Conservation (phyloP, 148 eudicot species). For the Silene conica region DNA sequence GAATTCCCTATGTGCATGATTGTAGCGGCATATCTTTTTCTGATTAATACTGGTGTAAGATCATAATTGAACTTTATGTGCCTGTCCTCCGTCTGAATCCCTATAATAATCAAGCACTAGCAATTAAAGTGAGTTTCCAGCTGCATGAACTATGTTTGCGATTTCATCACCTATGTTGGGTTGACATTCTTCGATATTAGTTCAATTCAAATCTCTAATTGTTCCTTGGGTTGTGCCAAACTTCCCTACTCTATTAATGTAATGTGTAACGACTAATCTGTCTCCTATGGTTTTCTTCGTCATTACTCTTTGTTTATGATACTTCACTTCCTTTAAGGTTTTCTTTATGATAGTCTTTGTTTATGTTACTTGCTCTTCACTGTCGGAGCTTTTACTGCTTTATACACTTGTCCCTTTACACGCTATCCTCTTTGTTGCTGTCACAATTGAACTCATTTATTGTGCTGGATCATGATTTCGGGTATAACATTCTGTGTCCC, state of each 20-base stretch:
- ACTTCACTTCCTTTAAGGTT: background rate
- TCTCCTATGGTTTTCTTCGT: slow-evolving; percentile 1
- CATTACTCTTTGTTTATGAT: background rate
- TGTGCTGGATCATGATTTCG: background rate
- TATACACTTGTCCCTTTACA: background rate
- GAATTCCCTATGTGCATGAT: background rate
- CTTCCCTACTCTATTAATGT: background rate
- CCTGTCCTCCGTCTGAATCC: too few species aligned
- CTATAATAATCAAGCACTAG: background rate
- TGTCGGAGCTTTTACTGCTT: background rate
- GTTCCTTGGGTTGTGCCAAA: background rate
- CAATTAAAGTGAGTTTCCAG: background rate
- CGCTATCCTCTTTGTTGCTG: background rate
- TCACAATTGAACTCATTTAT: background rate
- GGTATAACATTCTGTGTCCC: background rate
- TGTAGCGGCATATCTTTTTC: background rate
- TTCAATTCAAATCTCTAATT: background rate
- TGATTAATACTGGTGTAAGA: background rate
- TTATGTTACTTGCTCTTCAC: background rate
- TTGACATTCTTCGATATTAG: background rate
- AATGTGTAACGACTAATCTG: background rate
- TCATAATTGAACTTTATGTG: background rate
- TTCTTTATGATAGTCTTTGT: background rate
- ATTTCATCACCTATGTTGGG: background rate
- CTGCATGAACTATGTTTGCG: background rate